These are phyloP conservation scores for Austroboletus niveus DNA, from an alignment of 1,284 basidiomycete genomes.

Conservation along the genomic window DNA sequence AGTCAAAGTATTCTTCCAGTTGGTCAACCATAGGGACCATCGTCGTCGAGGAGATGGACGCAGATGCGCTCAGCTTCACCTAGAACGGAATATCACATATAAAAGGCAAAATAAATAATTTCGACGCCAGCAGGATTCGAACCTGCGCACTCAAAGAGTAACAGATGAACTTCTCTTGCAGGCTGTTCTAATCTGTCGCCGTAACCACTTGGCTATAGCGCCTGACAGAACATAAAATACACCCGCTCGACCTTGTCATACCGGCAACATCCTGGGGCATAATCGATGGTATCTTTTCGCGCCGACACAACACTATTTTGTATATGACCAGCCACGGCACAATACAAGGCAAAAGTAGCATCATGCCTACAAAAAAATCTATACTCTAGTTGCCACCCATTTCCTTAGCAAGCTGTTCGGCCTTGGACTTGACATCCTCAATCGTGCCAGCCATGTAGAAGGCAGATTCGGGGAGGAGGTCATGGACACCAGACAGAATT, in stretches of 20 bases:
- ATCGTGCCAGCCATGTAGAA: constrained; percentile 96
- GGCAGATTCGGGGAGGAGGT: constrained; percentile 88
- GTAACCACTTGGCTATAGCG: constrained; percentile 59
- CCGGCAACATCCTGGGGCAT: too few relatives aligned
- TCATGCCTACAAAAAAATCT: constrained; percentile 12
- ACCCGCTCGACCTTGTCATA: too few relatives aligned
- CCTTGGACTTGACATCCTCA: constrained; percentile 95
- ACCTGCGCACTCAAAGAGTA: constrained; percentile 41
- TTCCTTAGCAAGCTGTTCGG: constrained; percentile 93
- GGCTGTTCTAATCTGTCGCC: constrained; percentile 46
- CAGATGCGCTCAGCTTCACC: constrained; percentile 23
- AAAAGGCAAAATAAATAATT: not conserved
- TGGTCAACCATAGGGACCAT: constrained; percentile 55
- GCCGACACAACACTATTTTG: constrained; percentile 5
- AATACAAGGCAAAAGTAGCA: constrained; percentile 4
- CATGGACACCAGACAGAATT: constrained; percentile 89
- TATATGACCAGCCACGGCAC: constrained; percentile 4
- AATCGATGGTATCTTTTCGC: constrained; percentile 9
- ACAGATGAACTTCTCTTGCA: constrained; percentile 14
- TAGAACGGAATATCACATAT: not conserved
- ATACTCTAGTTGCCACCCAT: constrained; percentile 58
- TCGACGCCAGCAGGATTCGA: constrained; percentile 39
- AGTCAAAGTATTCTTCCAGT: constrained; percentile 67
- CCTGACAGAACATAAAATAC: constrained; percentile 3
- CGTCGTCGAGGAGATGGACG: constrained; percentile 1